Percentiles rank a stretch among this genome's conserved stretches.
phyloP scores from a whole-genome alignment of 2,329 filamentous ascomycete genomes.

The Cladophialophora carrionii region DNA sequence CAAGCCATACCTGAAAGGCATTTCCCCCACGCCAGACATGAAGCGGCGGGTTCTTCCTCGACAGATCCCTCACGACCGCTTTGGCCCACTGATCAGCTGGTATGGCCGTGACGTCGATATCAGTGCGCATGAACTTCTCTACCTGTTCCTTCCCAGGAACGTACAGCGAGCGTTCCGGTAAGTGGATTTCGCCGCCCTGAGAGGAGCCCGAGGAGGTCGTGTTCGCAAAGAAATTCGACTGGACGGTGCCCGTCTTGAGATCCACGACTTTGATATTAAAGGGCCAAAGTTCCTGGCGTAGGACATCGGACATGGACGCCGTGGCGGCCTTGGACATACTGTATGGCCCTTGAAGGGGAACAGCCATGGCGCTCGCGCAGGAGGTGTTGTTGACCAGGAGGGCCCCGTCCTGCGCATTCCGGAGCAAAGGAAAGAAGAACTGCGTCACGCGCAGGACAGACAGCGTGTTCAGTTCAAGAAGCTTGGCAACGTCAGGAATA shows the following conservation, averaged over 20 bases:
- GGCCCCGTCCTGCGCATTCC: constrained; percentile 54
- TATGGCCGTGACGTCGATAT: constrained; percentile 5
- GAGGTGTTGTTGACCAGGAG: constrained; percentile 48
- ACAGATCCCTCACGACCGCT: constrained; percentile 58
- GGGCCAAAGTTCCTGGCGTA: constrained; percentile 42
- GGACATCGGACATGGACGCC: constrained; percentile 43
- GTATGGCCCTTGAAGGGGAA: constrained; percentile 44
- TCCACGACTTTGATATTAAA: constrained; percentile 41
- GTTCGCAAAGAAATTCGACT: constrained; percentile 29
- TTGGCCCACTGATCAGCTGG: constrained; percentile 28
- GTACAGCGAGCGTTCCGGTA: constrained; percentile 20
- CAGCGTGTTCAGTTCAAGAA: constrained; percentile 52
- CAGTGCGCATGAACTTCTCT: constrained; percentile 22
- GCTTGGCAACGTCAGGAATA: constrained; percentile 40
- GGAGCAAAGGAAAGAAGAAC: constrained; percentile 33
- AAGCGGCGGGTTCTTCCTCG: constrained; percentile 50
- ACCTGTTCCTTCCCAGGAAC: constrained; percentile 22
- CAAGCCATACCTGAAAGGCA: constrained; percentile 19
- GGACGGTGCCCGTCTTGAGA: constrained; percentile 38
- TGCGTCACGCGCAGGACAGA: constrained; percentile 45
- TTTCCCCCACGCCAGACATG: constrained; percentile 29
- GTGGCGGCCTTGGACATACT: constrained; percentile 42
- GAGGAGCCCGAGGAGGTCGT: constrained; percentile 4
- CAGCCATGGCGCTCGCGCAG: constrained; percentile 38
- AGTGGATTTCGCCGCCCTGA: neutral